Conservation (phyloP, 345 rosid species). For the Rhizophora apiculata region DNA sequence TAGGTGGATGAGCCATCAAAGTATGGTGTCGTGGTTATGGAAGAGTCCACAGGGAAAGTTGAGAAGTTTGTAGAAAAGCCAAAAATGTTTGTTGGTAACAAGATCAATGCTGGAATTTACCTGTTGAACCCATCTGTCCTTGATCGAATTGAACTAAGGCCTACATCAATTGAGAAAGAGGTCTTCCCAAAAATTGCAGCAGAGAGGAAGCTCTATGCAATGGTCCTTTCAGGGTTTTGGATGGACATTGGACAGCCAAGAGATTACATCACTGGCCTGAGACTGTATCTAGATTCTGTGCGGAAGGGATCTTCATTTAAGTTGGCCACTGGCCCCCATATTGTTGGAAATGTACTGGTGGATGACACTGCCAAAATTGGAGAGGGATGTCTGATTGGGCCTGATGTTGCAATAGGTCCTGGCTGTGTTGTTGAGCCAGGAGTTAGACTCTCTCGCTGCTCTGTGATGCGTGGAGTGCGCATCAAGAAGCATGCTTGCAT, state of each 20-base stretch:
- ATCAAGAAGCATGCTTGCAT: constrained; percentile 94
- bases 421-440: constrained; percentile 92
- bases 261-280: constrained; percentile 88
- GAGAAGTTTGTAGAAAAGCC: constrained; percentile 96
- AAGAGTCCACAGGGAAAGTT: constrained; percentile 74
- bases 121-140: constrained; percentile 87
- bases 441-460: constrained; percentile 92
- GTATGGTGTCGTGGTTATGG: constrained; percentile 97
- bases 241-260: constrained; percentile 99
- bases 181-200: constrained; percentile 95
- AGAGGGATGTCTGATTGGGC: constrained; percentile 95
- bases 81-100: constrained; percentile 87
- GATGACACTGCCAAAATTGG: constrained; percentile 89
- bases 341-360: constrained; percentile 83
- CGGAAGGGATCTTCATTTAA: constrained; percentile 65
- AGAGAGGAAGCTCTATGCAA: constrained; percentile 68
- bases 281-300: constrained; percentile 91
- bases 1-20: constrained; percentile 99
- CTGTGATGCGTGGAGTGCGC: constrained; percentile 93
- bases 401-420: constrained; percentile 94
- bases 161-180: constrained; percentile 95
- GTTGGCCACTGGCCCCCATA: constrained; percentile 55
- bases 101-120: constrained; percentile 95
- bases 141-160: constrained; percentile 82
- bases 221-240: constrained; percentile 98